phyloP scores from a whole-genome alignment of 2,329 filamentous ascomycete species.

The Fusarium nisikadoi region DNA sequence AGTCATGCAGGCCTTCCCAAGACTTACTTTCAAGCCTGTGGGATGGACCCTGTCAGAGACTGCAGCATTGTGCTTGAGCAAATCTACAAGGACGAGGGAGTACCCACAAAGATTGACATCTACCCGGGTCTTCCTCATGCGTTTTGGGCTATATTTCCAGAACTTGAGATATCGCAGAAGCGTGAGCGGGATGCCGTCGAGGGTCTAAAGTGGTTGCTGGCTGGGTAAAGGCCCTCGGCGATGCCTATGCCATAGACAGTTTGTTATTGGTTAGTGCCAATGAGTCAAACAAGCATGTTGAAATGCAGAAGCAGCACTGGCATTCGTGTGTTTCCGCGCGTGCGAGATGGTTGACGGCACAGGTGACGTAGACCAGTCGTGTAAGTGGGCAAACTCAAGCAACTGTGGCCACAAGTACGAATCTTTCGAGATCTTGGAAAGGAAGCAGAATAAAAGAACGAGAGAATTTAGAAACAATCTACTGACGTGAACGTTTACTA shows the following conservation, averaged over 20 bases:
- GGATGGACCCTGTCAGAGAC: slow-evolving; percentile 46
- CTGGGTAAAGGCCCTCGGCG: background rate
- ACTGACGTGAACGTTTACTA: background rate
- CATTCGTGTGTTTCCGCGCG: background rate
- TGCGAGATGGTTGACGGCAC: background rate
- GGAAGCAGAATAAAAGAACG: background rate
- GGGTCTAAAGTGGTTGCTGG: slow-evolving; percentile 43
- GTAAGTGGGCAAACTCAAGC: slow-evolving; percentile 21
- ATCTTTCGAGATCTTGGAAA: background rate
- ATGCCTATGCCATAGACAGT: background rate
- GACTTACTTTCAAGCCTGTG: slow-evolving; percentile 49
- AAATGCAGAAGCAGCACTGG: background rate
- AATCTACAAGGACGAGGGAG: slow-evolving; percentile 43
- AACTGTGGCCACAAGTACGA: background rate
- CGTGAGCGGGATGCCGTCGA: slow-evolving; percentile 33
- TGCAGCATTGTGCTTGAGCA: slow-evolving; percentile 46
- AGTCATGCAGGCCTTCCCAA: slow-evolving; percentile 40
- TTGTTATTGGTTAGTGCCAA: background rate
- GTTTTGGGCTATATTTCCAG: slow-evolving; percentile 45
- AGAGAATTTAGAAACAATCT: no score
- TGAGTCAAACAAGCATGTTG: background rate
- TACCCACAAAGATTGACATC: slow-evolving; percentile 43
- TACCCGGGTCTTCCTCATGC: slow-evolving; percentile 47
- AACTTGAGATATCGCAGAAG: slow-evolving; percentile 36
- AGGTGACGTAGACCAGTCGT: slow-evolving; percentile 33